Evolutionary conservation across 495 filamentous ascomycete genomes (phyloP).

Genomic region (Podospora conica): DNA sequence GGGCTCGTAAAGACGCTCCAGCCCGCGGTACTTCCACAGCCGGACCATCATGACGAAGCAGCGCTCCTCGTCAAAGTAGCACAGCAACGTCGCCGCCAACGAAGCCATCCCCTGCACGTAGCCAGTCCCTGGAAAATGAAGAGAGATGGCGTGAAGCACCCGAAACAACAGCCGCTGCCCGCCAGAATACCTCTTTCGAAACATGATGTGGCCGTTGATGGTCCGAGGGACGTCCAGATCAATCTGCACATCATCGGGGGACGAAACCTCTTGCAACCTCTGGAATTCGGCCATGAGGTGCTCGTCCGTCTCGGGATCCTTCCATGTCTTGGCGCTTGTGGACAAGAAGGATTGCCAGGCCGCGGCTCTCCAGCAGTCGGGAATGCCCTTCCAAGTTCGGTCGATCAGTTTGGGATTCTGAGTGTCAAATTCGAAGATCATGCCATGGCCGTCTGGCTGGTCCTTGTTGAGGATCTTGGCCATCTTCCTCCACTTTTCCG

Average conservation of each 20-base stretch:
- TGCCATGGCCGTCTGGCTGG: constrained; percentile 58
- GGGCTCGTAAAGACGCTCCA: constrained; percentile 75
- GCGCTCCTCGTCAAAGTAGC: constrained; percentile 93
- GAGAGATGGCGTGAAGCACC: constrained; percentile 79
- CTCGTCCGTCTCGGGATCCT: constrained; percentile 56
- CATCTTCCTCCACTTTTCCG: constrained; percentile 98
- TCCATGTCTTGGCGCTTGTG: constrained; percentile 64
- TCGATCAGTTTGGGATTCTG: constrained; percentile 79
- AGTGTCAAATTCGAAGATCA: constrained; percentile 84
- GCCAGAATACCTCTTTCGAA: constrained; percentile 80
- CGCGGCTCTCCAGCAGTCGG: constrained; percentile 87
- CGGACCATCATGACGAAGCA: constrained; percentile 93
- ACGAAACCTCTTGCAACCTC: constrained; percentile 62
- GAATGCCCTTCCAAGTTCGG: constrained; percentile 96
- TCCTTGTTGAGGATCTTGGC: constrained; percentile 56
- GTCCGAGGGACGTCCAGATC: constrained; percentile 96
- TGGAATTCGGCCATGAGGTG: constrained; percentile 65
- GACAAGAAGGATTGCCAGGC: constrained; percentile 94
- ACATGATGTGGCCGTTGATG: constrained; percentile 97
- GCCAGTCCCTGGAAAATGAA: constrained; percentile 86
- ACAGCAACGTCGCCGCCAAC: constrained; percentile 84
- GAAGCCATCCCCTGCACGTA: constrained; percentile 99
- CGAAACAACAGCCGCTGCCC: constrained; percentile 90
- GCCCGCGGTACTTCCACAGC: constrained; percentile 80
- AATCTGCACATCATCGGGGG: constrained; percentile 92